These are phyloP conservation scores for Aspergillus fischeri DNA, from an alignment of 2,329 filamentous ascomycete species.

Conservation along the genomic window DNA sequence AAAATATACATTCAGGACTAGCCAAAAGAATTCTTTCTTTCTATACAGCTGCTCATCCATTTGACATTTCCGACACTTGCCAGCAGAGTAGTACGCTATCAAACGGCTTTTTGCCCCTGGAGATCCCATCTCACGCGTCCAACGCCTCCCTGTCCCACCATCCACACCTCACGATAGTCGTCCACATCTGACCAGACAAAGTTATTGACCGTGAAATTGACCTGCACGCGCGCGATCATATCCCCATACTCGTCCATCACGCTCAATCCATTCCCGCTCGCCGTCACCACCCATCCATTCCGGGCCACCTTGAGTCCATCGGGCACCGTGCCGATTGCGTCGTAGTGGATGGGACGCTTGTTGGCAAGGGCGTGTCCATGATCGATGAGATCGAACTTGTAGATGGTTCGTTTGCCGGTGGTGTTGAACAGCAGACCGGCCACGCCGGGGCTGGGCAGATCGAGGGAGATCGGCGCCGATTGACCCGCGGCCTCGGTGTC, in stretches of 20 bases:
- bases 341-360: conserved; percentile 1
- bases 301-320: conserved; percentile 4
- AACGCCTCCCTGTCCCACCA: conserved; percentile 1
- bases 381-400: conserved; percentile 1
- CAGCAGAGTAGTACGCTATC: background rate
- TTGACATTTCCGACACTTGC: background rate
- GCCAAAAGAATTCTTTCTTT: too few species aligned
- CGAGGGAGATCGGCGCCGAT: background rate
- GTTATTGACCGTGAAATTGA: conserved; percentile 2
- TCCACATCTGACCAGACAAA: conserved; percentile 1
- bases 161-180: conserved; percentile 2
- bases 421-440: background rate
- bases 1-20: too few species aligned
- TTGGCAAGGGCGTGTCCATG: conserved; percentile 1
- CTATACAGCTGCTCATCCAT: too few species aligned
- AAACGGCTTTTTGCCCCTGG: background rate
- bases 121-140: background rate
- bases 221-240: conserved; percentile 4
- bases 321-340: conserved; percentile 1
- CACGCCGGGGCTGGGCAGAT: background rate
- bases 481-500: conserved; percentile 1
- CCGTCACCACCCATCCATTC: conserved; percentile 1
- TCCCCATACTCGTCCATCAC: conserved; percentile 4
- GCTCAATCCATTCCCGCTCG: background rate
- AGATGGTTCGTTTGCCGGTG: conserved; percentile 1